Evolutionary conservation across 164 flowering plant genomes (phyloP).

Genomic region (Chimonanthus praecox): DNA sequence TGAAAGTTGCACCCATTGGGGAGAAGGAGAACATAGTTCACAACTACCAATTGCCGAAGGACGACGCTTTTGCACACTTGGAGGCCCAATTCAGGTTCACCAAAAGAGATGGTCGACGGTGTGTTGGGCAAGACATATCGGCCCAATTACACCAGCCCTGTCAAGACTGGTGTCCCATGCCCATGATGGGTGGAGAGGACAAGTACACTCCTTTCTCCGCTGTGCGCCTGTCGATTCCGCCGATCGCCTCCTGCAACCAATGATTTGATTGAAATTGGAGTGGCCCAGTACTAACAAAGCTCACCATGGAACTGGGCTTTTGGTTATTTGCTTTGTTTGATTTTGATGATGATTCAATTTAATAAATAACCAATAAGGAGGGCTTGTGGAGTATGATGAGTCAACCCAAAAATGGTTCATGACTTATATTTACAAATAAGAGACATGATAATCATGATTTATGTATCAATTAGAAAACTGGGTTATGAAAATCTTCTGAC

Average conservation of each 20-base stretch:
- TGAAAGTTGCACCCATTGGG: constrained; percentile 49
- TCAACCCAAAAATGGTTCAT: too few species aligned
- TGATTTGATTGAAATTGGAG: background rate
- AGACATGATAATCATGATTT: too few species aligned
- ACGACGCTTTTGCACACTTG: constrained; percentile 51
- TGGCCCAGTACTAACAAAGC: background rate
- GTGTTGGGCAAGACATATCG: constrained; percentile 65
- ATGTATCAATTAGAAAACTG: too few species aligned
- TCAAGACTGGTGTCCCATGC: constrained; percentile 66
- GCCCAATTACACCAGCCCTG: constrained; percentile 55
- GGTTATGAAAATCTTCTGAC: too few species aligned
- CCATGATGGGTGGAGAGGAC: constrained; percentile 79
- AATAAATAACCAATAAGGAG: too few species aligned
- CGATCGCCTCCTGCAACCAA: background rate
- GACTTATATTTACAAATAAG: too few species aligned
- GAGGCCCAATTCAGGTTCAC: constrained; percentile 34
- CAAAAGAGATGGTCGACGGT: constrained; percentile 53
- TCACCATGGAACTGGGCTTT: background rate
- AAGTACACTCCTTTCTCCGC: constrained; percentile 46
- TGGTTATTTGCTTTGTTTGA: background rate
- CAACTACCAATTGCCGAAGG: constrained; percentile 48
- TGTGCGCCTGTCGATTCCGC: constrained; percentile 51
- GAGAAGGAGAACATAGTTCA: constrained; percentile 52
- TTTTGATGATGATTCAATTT: background rate
- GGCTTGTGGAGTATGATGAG: too few species aligned